Percentiles rank a stretch among this genome's conserved stretches.
These are phyloP conservation scores for Apiospora arundinis DNA, from an alignment of 2,329 filamentous ascomycete genomes.

Conservation along the genomic window DNA sequence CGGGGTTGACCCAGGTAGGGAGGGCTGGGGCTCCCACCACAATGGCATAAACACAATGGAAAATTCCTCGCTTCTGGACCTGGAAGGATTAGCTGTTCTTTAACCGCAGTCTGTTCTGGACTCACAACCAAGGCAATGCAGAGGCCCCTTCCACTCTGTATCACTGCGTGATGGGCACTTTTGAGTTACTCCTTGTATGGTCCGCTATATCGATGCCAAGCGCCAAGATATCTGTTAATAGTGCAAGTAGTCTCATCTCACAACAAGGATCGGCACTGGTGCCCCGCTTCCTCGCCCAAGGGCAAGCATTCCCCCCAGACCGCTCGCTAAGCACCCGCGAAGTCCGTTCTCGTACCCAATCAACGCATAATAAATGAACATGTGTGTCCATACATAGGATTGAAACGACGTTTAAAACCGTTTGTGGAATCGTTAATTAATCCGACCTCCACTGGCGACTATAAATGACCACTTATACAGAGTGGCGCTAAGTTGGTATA, in stretches of 20 bases:
- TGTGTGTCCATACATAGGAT: background rate
- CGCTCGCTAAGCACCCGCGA: background rate
- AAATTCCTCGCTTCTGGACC: background rate
- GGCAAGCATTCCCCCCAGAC: background rate
- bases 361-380: background rate
- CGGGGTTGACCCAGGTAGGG: background rate
- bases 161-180: background rate
- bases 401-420: conserved; percentile 13
- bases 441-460: background rate
- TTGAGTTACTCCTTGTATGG: background rate
- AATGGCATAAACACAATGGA: background rate
- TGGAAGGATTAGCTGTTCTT: background rate
- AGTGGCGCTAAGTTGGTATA: background rate
- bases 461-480: background rate
- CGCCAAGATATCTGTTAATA: conserved; percentile 16
- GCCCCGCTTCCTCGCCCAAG: background rate
- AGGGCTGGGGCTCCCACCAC: background rate
- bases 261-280: background rate
- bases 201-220: conserved; percentile 13
- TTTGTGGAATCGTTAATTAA: background rate
- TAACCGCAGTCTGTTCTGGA: background rate
- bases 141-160: background rate
- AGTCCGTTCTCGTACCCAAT: conserved; percentile 1
- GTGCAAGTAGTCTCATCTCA: background rate
- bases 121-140: background rate